These are phyloP conservation scores for Cryptosporidium ubiquitum DNA, from an alignment of 169 alveolate species.

Conservation along the genomic window DNA sequence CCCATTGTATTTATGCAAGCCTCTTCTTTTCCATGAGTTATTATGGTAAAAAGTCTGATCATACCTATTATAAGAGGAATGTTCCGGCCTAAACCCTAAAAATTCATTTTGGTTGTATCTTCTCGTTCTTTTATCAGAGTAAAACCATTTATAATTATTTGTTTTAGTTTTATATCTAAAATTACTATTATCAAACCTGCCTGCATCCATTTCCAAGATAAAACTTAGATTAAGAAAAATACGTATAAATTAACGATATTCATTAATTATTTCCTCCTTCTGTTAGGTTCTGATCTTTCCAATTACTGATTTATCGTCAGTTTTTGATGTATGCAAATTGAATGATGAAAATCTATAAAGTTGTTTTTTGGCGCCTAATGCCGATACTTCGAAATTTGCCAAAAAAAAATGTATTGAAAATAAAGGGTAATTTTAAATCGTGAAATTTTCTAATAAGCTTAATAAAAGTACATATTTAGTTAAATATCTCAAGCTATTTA, in stretches of 20 bases:
- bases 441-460: too few relatives aligned
- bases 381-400: constrained; percentile 5
- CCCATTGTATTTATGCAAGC: neutral
- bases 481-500: neutral
- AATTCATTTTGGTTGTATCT: neutral
- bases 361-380: constrained; percentile 22
- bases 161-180: neutral
- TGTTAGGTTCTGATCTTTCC: neutral
- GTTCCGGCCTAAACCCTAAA: neutral
- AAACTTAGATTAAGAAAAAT: neutral
- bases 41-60: neutral
- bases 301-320: neutral
- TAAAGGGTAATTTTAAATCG: too few relatives aligned
- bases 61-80: neutral
- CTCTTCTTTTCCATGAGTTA: constrained; percentile 13
- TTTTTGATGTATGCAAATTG: neutral
- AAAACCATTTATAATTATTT: neutral
- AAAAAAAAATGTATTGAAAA: too few relatives aligned
- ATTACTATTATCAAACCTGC: neutral
- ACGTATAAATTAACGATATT: neutral
- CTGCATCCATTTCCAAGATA: neutral
- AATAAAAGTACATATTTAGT: too few relatives aligned
- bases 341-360: constrained; percentile 11
- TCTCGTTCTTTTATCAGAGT: neutral
- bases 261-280: neutral